Conservation (phyloP, 768 basidiomycete species). For the Heimioporus sp. region DNA sequence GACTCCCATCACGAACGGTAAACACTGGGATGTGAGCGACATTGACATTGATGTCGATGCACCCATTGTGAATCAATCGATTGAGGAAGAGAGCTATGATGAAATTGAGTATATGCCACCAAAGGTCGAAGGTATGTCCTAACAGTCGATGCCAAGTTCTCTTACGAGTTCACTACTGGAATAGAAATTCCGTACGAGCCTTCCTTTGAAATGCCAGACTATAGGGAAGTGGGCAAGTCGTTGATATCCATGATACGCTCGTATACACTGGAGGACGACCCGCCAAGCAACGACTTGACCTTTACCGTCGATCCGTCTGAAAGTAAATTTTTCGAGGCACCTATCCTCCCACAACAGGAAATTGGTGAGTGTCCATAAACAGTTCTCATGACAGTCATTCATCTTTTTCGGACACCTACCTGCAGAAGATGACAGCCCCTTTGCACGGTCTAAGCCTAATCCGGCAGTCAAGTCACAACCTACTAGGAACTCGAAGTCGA, state of each 20-base stretch:
- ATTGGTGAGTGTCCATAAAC: slow-evolving; percentile 19
- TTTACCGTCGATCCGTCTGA: slow-evolving; percentile 22
- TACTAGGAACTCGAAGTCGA: neutral
- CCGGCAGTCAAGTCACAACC: slow-evolving; percentile 9
- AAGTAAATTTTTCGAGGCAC: slow-evolving; percentile 18
- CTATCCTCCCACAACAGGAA: slow-evolving; percentile 17
- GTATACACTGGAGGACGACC: slow-evolving; percentile 33
- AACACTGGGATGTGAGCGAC: slow-evolving; percentile 78
- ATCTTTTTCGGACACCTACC: neutral
- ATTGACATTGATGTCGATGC: slow-evolving; percentile 35
- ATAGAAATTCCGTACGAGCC: slow-evolving; percentile 44
- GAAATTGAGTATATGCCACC: slow-evolving; percentile 60
- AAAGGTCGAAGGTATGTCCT: slow-evolving; percentile 44
- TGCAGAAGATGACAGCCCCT: slow-evolving; percentile 31
- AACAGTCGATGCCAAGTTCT: neutral
- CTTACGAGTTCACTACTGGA: neutral
- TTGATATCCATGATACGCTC: slow-evolving; percentile 38
- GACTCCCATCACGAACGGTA: slow-evolving; percentile 64
- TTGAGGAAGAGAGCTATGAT: slow-evolving; percentile 35
- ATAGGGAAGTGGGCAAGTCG: slow-evolving; percentile 38
- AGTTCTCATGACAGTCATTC: neutral
- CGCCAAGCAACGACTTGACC: slow-evolving; percentile 12
- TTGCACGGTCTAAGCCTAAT: slow-evolving; percentile 13
- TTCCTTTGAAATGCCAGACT: slow-evolving; percentile 50
- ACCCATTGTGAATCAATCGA: slow-evolving; percentile 20